Evolutionary conservation across 140 eudicot genomes (phyloP).

Genomic region (Erigeron philadelphicus): DNA sequence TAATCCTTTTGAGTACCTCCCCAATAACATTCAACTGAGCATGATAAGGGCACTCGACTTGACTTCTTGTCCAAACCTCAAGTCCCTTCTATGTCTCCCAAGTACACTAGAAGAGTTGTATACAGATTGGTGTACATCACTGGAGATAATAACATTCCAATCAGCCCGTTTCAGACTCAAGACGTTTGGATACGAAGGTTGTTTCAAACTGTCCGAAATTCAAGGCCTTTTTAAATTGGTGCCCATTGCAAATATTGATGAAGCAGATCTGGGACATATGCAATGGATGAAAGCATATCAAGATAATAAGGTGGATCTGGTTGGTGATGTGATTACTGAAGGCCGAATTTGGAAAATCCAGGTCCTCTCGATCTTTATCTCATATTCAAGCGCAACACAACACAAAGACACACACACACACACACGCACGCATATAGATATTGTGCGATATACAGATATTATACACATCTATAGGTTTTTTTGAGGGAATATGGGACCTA

Average conservation of each 20-base stretch:
- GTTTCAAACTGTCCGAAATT: slow-evolving; percentile 16
- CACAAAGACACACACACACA: no score
- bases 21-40: slow-evolving; percentile 10
- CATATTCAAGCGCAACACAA: background rate
- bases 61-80: slow-evolving; percentile 8
- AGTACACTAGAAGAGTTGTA: slow-evolving; percentile 24
- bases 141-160: slow-evolving; percentile 21
- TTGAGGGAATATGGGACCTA: no score
- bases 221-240: slow-evolving; percentile 22
- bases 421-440: no score
- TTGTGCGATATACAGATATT: no score
- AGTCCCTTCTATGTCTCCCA: slow-evolving; percentile 19
- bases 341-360: slow-evolving; percentile 3
- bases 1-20: slow-evolving; percentile 17
- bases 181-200: slow-evolving; percentile 14
- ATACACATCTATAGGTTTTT: no score
- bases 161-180: slow-evolving; percentile 12
- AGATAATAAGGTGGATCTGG: background rate
- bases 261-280: slow-evolving; percentile 20
- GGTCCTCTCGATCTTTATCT: slow-evolving; percentile 16
- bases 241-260: slow-evolving; percentile 11
- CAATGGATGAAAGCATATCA: slow-evolving; percentile 23
- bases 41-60: slow-evolving; percentile 23
- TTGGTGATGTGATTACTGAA: slow-evolving; percentile 4
- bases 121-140: slow-evolving; percentile 5